A percentile compares a stretch with the other conserved stretches of the same genome.
phyloP scores from a whole-genome alignment of 257 asterid genomes.

The Craterostigma plantagineum region DNA sequence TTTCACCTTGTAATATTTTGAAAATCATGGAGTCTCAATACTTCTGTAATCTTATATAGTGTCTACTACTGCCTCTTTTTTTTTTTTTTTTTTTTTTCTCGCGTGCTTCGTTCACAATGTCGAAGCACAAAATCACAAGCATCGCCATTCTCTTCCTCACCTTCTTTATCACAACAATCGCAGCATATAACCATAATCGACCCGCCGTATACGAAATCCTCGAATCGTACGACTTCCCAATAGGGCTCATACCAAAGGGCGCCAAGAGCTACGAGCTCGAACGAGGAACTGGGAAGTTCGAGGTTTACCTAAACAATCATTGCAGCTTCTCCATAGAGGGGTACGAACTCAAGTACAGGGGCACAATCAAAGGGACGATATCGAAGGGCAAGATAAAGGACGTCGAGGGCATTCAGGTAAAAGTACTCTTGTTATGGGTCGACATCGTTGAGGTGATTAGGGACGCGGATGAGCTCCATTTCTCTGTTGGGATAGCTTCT shows the following conservation, averaged over 20 bases:
- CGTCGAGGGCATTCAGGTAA: constrained; percentile 40
- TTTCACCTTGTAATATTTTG: too few relatives aligned
- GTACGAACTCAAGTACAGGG: constrained; percentile 28
- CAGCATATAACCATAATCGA: not conserved
- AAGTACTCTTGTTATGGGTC: constrained; percentile 32
- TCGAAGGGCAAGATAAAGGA: constrained; percentile 11
- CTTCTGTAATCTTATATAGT: too few relatives aligned
- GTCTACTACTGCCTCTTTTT: too few relatives aligned
- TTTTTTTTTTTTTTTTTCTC: too few relatives aligned
- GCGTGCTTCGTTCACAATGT: too few relatives aligned
- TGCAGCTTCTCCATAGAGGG: constrained; percentile 32
- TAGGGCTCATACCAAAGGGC: constrained; percentile 42
- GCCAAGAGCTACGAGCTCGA: constrained; percentile 30
- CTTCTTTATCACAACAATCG: not conserved
- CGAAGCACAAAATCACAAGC: too few relatives aligned
- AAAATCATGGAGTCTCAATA: too few relatives aligned
- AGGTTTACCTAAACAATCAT: constrained; percentile 18
- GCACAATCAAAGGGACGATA: constrained; percentile 28
- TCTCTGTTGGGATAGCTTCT: constrained; percentile 38
- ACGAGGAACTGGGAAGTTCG: constrained; percentile 32
- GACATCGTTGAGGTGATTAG: constrained; percentile 23
- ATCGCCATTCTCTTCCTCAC: not conserved
- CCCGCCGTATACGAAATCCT: constrained; percentile 23
- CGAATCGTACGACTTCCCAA: constrained; percentile 36
- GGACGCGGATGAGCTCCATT: constrained; percentile 18